phyloP scores from a whole-genome alignment of 1,284 basidiomycete genomes.

The Tetrapyrgos nigripes region DNA sequence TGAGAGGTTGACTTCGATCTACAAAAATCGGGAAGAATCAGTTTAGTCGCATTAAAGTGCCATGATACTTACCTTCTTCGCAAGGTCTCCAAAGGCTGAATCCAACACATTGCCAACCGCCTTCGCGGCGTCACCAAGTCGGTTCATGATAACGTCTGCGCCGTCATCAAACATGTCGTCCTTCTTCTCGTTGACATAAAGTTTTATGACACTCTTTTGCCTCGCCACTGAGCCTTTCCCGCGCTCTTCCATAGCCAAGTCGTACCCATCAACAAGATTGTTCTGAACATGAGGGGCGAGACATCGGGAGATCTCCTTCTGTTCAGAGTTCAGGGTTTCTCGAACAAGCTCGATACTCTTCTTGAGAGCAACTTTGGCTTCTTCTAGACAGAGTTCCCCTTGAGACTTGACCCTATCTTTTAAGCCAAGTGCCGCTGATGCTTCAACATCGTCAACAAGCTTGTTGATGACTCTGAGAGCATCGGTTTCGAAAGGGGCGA shows the following conservation, averaged over 20 bases:
- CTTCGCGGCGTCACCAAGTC: conserved; percentile 52
- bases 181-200: conserved; percentile 49
- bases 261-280: conserved; percentile 57
- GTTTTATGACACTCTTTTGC: conserved; percentile 60
- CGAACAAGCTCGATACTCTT: conserved; percentile 56
- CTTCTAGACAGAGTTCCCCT: conserved; percentile 56
- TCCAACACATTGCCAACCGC: conserved; percentile 56
- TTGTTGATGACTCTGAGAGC: conserved; percentile 45
- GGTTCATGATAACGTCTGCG: conserved; percentile 54
- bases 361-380: conserved; percentile 54
- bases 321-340: conserved; percentile 55
- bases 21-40: conserved; percentile 6
- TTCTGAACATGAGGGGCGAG: conserved; percentile 62
- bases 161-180: conserved; percentile 59
- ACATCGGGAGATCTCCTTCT: conserved; percentile 65
- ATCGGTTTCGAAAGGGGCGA: conserved; percentile 51
- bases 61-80: conserved; percentile 53
- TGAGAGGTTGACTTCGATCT: conserved; percentile 65
- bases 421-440: conserved; percentile 54
- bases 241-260: conserved; percentile 56
- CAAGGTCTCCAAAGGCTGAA: conserved; percentile 52
- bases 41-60: background rate
- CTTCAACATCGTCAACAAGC: conserved; percentile 56
- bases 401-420: conserved; percentile 58
- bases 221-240: conserved; percentile 63